Evolutionary conservation across 2,329 filamentous ascomycete species (phyloP).

Genomic region (Sordariomycetes sp.): DNA sequence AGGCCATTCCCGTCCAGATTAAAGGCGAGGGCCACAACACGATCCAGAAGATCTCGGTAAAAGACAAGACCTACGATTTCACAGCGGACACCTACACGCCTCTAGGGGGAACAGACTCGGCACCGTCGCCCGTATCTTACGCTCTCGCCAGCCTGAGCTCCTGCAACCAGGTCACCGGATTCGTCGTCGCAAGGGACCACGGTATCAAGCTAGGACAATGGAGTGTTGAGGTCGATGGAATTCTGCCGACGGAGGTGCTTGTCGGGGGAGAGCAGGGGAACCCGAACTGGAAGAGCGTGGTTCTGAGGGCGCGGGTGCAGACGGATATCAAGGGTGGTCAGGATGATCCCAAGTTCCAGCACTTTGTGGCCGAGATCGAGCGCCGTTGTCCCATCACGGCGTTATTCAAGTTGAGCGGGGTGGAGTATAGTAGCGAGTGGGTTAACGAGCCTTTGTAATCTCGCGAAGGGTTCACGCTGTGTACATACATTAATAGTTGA

Average conservation of each 20-base stretch:
- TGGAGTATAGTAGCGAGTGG: constrained; percentile 13
- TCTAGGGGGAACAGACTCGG: constrained; percentile 14
- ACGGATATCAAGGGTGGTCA: constrained; percentile 10
- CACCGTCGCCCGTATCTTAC: constrained; percentile 16
- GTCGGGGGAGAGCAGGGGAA: constrained; percentile 14
- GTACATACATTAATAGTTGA: too few relatives aligned
- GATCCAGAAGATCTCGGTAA: constrained; percentile 11
- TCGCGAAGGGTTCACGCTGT: background rate
- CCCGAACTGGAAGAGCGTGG: constrained; percentile 14
- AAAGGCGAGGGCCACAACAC: constrained; percentile 12
- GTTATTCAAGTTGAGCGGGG: constrained; percentile 14
- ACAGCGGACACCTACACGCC: constrained; percentile 13
- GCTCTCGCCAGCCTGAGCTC: constrained; percentile 14
- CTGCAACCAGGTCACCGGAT: constrained; percentile 16
- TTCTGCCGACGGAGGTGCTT: constrained; percentile 12
- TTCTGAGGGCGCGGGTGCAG: constrained; percentile 11
- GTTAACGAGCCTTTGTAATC: constrained; percentile 10
- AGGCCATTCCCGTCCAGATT: constrained; percentile 11
- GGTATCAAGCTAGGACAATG: constrained; percentile 13
- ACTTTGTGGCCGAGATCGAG: constrained; percentile 13
- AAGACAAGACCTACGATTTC: constrained; percentile 13
- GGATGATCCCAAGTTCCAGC: constrained; percentile 8
- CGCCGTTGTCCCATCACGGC: constrained; percentile 15
- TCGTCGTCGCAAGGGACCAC: constrained; percentile 13
- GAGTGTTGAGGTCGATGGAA: constrained; percentile 12